A percentile compares a stretch with the other conserved stretches of the same genome.
These are phyloP conservation scores for Chaetothyriales sp. DNA, from an alignment of 2,329 filamentous ascomycete species.

Conservation along the genomic window DNA sequence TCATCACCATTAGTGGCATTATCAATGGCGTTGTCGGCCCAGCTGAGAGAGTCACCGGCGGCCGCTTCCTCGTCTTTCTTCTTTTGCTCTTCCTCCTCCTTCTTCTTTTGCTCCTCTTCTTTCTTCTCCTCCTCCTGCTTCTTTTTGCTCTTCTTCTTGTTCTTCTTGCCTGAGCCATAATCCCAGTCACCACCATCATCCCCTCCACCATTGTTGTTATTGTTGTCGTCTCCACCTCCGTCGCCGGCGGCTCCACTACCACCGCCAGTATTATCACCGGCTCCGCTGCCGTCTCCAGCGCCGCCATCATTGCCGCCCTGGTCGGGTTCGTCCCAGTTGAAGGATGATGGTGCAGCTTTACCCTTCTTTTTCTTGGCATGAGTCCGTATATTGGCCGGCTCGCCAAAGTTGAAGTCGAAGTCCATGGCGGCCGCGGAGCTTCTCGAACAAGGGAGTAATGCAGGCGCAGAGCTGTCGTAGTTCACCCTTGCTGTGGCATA, in stretches of 20 bases:
- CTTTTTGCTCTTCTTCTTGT: constrained; percentile 23
- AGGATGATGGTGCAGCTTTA: constrained; percentile 27
- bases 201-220: constrained; percentile 27
- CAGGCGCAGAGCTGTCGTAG: neutral
- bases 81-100: constrained; percentile 17
- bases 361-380: constrained; percentile 26
- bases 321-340: constrained; percentile 32
- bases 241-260: constrained; percentile 20
- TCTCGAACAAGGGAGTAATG: neutral
- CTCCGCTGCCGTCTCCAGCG: constrained; percentile 21
- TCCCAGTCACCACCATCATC: constrained; percentile 29
- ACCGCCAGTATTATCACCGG: constrained; percentile 20
- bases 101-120: constrained; percentile 20
- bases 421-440: constrained; percentile 10
- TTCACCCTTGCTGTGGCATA: neutral
- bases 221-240: constrained; percentile 21
- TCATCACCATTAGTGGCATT: constrained; percentile 34
- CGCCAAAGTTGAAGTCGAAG: constrained; percentile 27
- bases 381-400: constrained; percentile 16
- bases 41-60: constrained; percentile 26
- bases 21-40: constrained; percentile 27
- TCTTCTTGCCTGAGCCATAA: constrained; percentile 22
- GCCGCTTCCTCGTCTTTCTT: constrained; percentile 24
- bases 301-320: constrained; percentile 29
- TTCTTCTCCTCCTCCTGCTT: constrained; percentile 21